Percentiles rank a stretch among this genome's conserved stretches.
Conservation (phyloP, 257 asterid genomes). For the Eucommia ulmoides region DNA sequence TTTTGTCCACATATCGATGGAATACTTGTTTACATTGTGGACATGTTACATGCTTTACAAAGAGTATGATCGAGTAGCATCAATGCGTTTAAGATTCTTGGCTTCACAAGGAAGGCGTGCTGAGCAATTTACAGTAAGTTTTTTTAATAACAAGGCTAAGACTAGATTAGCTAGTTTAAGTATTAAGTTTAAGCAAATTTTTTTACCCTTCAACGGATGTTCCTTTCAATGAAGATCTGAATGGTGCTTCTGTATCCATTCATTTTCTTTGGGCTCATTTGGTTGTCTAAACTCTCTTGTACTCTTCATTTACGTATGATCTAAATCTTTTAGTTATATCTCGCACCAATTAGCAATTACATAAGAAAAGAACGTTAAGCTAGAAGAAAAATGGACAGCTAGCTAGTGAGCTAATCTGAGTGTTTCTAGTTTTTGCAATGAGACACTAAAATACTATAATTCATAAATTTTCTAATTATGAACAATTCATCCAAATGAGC, state of each 20-base stretch:
- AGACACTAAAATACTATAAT: no score
- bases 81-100: constrained; percentile 70
- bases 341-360: no score
- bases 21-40: constrained; percentile 86
- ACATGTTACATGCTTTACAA: constrained; percentile 75
- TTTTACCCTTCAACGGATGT: not conserved
- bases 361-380: no score
- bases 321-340: not conserved
- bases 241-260: not conserved
- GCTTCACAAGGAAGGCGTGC: constrained; percentile 79
- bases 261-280: not conserved
- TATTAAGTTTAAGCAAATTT: not conserved
- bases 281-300: not conserved
- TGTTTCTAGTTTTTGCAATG: no score
- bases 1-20: constrained; percentile 81
- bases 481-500: no score
- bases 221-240: not conserved
- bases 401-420: no score
- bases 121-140: constrained; percentile 92
- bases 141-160: not conserved
- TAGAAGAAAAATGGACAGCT: no score
- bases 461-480: no score
- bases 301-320: not conserved
- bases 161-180: not conserved
- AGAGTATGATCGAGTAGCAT: constrained; percentile 79